phyloP scores from a whole-genome alignment of 169 alveolate genomes.

The Cryptosporidium sp. region DNA sequence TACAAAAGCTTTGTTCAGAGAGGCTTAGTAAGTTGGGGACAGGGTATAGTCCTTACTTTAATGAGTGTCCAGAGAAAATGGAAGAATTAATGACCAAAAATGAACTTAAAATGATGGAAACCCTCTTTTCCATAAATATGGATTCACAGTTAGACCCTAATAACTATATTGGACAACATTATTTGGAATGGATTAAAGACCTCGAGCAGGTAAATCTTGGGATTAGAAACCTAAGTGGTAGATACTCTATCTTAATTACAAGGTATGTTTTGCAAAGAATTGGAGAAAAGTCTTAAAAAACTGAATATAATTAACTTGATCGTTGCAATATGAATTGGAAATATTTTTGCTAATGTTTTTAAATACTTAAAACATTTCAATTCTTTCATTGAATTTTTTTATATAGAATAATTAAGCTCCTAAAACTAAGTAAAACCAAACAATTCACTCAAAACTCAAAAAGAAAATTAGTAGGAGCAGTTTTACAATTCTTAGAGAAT shows the following conservation, averaged over 20 bases:
- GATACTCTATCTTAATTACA: slow-evolving; percentile 6
- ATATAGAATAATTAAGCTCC: slow-evolving; percentile 13
- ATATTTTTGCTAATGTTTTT: too few species aligned
- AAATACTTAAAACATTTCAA: too few species aligned
- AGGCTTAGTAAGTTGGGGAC: background rate
- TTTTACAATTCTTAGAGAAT: slow-evolving; percentile 21
- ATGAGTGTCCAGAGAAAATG: slow-evolving; percentile 11
- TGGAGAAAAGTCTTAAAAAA: background rate
- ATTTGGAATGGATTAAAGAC: slow-evolving; percentile 6
- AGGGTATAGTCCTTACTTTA: background rate
- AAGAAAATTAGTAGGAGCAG: slow-evolving; percentile 34
- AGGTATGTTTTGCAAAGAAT: background rate
- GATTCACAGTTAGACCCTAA: slow-evolving; percentile 17
- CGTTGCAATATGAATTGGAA: too few species aligned
- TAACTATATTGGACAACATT: slow-evolving; percentile 28
- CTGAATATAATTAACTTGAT: background rate
- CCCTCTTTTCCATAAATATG: background rate
- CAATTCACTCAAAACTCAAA: slow-evolving; percentile 21
- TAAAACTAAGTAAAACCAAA: background rate
- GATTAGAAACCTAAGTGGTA: background rate
- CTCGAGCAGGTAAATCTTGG: background rate
- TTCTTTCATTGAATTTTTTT: background rate
- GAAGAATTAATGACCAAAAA: slow-evolving; percentile 2
- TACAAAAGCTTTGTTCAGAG: slow-evolving; percentile 17
- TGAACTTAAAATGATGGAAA: background rate